Base-by-base conservation (phyloP, 2,329 filamentous ascomycete species). In the Dactylellina cionopaga region DNA sequence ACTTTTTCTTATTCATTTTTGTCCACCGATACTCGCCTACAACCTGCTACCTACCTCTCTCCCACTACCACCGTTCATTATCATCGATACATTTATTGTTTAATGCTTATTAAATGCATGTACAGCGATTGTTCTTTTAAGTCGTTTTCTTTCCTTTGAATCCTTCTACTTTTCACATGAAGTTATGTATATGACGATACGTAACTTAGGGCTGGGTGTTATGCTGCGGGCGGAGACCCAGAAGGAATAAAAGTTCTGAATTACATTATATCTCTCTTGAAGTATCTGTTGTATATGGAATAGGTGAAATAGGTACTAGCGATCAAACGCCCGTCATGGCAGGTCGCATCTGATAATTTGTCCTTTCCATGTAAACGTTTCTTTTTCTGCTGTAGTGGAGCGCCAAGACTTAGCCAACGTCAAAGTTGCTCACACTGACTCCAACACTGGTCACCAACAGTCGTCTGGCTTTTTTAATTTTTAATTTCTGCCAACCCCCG, bases 351-450 rank as follows among this genome's bases (percentile, higher is more conserved):
- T 29, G 17, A 55, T 19, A 55, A 31, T 24, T 47, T 15, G 24
- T 58, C 22, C 10, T 15, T 3, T 39, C 13, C 17, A 10, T 39
- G 17, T 2, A 1, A 35, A 25, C 25, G 13, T 58, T 46, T 46
- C 11, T 46, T 46, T 58, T 55, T 65, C 49, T 15, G 6, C n/a
- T 33, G n/a, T n/a, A 5, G 6, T 52, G 13, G 22, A 19, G 22
- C 25, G 54, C 54, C 63, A 60, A 59, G 54, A 27, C 33, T 33
- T 15, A 46, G 52, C 27, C 19, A 52, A 44, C 46, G 59, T 22
- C 47, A 54, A 54, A 27, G 25, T 62, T 69, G 37, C 55, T 69
- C 64, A 60, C 13, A 15, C 9, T 60, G 63, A 68, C 52, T 68
- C 63, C 19, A 59, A 33, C 31, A 7, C 19, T 19, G 49, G 51